Evolutionary conservation across 2,329 filamentous ascomycete species (phyloP).

Genomic region (Knufia petricola): DNA sequence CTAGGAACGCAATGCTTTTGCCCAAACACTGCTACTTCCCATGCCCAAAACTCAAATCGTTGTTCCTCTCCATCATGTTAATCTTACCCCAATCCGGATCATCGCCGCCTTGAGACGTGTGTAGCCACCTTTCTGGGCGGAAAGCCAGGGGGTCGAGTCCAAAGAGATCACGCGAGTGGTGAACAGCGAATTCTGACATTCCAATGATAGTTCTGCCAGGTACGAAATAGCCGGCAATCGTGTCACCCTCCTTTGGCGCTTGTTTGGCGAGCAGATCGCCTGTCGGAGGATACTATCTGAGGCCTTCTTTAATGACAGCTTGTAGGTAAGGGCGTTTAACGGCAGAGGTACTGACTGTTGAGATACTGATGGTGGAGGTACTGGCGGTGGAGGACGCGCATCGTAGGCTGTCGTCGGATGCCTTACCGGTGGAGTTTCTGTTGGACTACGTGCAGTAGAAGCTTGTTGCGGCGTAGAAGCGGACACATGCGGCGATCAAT

Average conservation of each 20-base stretch:
- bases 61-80: constrained; percentile 31
- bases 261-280: constrained; percentile 30
- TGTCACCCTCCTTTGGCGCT: constrained; percentile 32
- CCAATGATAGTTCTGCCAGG: constrained; percentile 36
- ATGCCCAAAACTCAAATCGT: constrained; percentile 39
- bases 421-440: constrained; percentile 12
- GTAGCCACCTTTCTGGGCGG: constrained; percentile 43
- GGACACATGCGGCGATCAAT: constrained; percentile 13
- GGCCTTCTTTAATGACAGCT: constrained; percentile 42
- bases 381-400: constrained; percentile 18
- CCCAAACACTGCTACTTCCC: constrained; percentile 41
- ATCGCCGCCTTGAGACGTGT: neutral
- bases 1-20: constrained; percentile 40
- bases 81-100: constrained; percentile 28
- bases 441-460: neutral
- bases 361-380: constrained; percentile 18
- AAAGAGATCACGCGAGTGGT: constrained; percentile 29
- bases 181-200: no score
- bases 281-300: constrained; percentile 40
- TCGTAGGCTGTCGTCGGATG: constrained; percentile 19
- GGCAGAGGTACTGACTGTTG: no score
- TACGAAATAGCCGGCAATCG: constrained; percentile 33
- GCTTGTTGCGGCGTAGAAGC: constrained; percentile 13
- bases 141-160: constrained; percentile 36
- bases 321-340: constrained; percentile 35